Evolutionary conservation across 305 asterid species (phyloP).

Genomic region (Fraxinus angustifolia): DNA sequence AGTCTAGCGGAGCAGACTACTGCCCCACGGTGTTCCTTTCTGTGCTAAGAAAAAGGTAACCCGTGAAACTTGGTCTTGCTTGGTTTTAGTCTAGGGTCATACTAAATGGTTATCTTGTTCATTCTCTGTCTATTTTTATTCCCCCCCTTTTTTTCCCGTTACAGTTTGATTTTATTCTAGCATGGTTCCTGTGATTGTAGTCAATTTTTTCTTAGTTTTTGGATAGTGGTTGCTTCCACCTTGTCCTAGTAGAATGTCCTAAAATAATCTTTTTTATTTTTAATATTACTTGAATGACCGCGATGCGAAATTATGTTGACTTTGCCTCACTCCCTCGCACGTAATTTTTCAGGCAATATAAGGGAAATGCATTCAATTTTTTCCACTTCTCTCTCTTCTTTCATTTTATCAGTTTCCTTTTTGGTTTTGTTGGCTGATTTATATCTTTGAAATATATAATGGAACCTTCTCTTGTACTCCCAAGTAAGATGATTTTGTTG

Average conservation of each 20-base stretch:
- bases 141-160: neutral
- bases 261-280: neutral
- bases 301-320: neutral
- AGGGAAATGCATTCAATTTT: neutral
- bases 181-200: neutral
- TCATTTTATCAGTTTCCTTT: neutral
- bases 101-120: neutral
- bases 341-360: neutral
- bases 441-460: conserved; percentile 2
- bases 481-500: neutral
- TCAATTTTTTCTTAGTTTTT: neutral
- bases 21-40: no score
- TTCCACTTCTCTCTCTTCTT: neutral
- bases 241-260: neutral
- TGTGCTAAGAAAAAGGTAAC: no score
- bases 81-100: neutral
- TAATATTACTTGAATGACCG: neutral
- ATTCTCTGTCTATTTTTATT: neutral
- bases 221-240: neutral
- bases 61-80: neutral
- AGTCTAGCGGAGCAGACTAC: no score
- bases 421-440: neutral
- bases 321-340: neutral
- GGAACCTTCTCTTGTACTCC: neutral
- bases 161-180: neutral